Conservation (phyloP, 129 eudicot species). For the Kitagawia praeruptora region DNA sequence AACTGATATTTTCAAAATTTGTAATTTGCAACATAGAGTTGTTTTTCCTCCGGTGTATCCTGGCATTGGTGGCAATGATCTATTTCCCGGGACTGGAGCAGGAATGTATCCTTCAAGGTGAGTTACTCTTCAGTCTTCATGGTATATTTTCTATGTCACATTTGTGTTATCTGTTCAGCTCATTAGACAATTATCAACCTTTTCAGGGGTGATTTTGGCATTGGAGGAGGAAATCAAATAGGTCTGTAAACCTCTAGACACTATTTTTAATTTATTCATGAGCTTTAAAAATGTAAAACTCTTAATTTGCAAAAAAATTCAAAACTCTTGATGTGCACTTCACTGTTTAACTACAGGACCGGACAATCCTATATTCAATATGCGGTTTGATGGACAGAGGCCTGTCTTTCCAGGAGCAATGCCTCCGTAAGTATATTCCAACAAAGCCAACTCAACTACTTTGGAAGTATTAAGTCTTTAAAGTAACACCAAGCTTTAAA, state of each 20-base stretch:
- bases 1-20: background rate
- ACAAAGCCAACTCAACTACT: background rate
- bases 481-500: background rate
- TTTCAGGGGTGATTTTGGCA: slow-evolving; percentile 59
- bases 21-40: slow-evolving; percentile 27
- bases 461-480: background rate
- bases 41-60: slow-evolving; percentile 62
- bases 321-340: background rate
- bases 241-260: slow-evolving; percentile 39
- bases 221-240: slow-evolving; percentile 65
- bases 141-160: background rate
- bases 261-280: background rate
- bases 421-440: slow-evolving; percentile 38
- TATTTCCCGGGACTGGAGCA: slow-evolving; percentile 64
- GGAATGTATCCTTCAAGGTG: slow-evolving; percentile 76
- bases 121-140: background rate
- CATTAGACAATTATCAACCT: background rate
- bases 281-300: background rate
- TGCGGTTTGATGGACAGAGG: slow-evolving; percentile 30
- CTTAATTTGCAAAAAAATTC: background rate
- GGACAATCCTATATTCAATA: slow-evolving; percentile 58
- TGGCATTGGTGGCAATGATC: slow-evolving; percentile 49
- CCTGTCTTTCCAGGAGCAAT: slow-evolving; percentile 53
- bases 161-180: background rate
- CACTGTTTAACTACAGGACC: slow-evolving; percentile 44